A percentile compares a stretch with the other conserved stretches of the same genome.
Evolutionary conservation across 139 green algal species (phyloP).

Genomic region (Coelastrella sp.): DNA sequence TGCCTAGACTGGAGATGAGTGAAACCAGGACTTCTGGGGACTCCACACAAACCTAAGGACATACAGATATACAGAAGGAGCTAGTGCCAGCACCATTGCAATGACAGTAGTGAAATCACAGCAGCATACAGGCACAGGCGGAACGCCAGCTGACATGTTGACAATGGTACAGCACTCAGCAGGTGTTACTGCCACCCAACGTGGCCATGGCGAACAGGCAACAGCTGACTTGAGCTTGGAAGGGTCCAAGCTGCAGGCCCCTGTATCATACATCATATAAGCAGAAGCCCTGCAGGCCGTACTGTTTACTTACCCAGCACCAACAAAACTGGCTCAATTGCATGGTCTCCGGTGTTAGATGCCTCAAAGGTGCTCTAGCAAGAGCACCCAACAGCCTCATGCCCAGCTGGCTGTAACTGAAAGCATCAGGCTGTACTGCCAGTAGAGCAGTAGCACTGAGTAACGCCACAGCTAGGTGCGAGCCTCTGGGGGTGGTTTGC

Average conservation of each 20-base stretch:
- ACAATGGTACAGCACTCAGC: too few species aligned
- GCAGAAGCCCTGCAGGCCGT: too few species aligned
- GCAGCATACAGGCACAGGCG: too few species aligned
- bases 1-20: slow-evolving; percentile 65
- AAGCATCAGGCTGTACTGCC: slow-evolving; percentile 46
- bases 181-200: too few species aligned
- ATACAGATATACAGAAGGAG: slow-evolving; percentile 62
- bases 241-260: too few species aligned
- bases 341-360: slow-evolving; percentile 41
- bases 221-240: too few species aligned
- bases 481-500: neutral
- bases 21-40: slow-evolving; percentile 57
- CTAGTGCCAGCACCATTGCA: neutral
- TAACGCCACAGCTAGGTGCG: slow-evolving; percentile 51
- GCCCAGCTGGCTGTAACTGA: slow-evolving; percentile 16
- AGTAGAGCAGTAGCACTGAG: slow-evolving; percentile 62
- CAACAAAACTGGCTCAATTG: slow-evolving; percentile 30
- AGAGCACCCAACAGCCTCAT: slow-evolving; percentile 33
- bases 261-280: too few species aligned
- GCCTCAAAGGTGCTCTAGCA: slow-evolving; percentile 29
- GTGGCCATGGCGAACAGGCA: too few species aligned
- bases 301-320: slow-evolving; percentile 40
- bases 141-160: too few species aligned
- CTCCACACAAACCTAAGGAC: slow-evolving; percentile 72
- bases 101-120: too few species aligned